Conservation (phyloP, 1,284 basidiomycete species). For the Tilletiopsis washingtonensis region DNA sequence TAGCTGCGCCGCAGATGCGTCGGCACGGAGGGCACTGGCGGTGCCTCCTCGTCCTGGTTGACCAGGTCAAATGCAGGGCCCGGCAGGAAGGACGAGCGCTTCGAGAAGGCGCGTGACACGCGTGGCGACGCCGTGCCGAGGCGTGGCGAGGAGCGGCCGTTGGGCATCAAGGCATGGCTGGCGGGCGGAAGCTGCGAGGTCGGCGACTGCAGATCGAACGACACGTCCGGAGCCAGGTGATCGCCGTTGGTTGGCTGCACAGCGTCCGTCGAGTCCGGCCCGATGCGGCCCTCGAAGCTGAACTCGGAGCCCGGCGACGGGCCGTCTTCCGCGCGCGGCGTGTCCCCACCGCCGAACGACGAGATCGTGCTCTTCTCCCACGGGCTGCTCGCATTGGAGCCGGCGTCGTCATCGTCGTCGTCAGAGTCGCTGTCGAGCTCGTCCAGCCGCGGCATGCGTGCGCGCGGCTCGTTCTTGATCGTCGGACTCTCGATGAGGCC, state of each 20-base stretch:
- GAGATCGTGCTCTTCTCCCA: constrained; percentile 1
- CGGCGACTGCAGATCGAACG: constrained; percentile 36
- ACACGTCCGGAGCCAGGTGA: constrained; percentile 26
- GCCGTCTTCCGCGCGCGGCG: constrained; percentile 4
- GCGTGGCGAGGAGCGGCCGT: background rate
- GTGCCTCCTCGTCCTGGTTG: constrained; percentile 9
- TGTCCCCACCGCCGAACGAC: background rate
- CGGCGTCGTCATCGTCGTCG: constrained; percentile 8
- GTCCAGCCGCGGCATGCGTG: constrained; percentile 11
- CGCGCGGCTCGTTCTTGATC: constrained; percentile 8
- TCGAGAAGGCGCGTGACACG: constrained; percentile 31
- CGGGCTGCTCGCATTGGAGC: background rate
- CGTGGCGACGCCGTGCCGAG: constrained; percentile 6
- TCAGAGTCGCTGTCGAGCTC: constrained; percentile 12
- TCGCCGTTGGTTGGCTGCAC: constrained; percentile 2
- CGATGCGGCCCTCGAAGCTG: background rate
- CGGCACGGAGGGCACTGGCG: constrained; percentile 23
- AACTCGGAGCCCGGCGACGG: background rate
- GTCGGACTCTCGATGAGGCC: constrained; percentile 5
- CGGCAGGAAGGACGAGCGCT: constrained; percentile 31
- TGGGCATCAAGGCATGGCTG: constrained; percentile 12
- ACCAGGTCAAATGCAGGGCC: constrained; percentile 34
- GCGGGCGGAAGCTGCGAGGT: constrained; percentile 12
- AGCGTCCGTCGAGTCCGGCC: background rate
- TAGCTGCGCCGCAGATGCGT: constrained; percentile 13